phyloP scores from a whole-genome alignment of 192 early-diverging fungal species.

The Linnemannia zychae region DNA sequence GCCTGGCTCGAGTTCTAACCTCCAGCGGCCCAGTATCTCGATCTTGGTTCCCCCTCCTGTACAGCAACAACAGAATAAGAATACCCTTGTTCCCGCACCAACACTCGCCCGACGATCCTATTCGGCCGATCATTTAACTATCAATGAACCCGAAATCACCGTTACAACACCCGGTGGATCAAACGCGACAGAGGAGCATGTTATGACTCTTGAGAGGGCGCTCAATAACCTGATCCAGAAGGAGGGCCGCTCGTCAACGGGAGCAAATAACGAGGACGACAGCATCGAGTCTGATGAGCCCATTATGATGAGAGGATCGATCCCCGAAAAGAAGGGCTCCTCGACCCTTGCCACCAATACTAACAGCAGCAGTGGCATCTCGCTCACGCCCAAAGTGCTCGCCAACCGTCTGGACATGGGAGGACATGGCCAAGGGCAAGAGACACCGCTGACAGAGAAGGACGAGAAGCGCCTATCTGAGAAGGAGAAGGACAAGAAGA shows the following conservation, averaged over 20 bases:
- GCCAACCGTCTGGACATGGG: constrained; percentile 26
- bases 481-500: constrained; percentile 8
- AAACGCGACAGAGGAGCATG: constrained; percentile 45
- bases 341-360: background rate
- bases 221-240: constrained; percentile 39
- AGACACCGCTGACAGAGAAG: background rate
- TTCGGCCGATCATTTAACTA: constrained; percentile 34
- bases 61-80: background rate
- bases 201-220: constrained; percentile 28
- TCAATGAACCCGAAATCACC: constrained; percentile 45
- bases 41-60: constrained; percentile 15
- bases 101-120: constrained; percentile 34
- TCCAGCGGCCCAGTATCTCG: constrained; percentile 26
- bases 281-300: constrained; percentile 24
- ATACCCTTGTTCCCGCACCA: background rate
- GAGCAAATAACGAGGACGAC: constrained; percentile 7
- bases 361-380: constrained; percentile 22
- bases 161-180: constrained; percentile 50
- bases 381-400: constrained; percentile 38
- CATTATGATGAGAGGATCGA: constrained; percentile 25
- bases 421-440: background rate
- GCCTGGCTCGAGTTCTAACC: constrained; percentile 9
- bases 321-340: background rate
- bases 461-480: constrained; percentile 14
- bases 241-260: constrained; percentile 17